Base-by-base conservation (phyloP, 2,329 filamentous ascomycete genomes). In the Beauveria australis region DNA sequence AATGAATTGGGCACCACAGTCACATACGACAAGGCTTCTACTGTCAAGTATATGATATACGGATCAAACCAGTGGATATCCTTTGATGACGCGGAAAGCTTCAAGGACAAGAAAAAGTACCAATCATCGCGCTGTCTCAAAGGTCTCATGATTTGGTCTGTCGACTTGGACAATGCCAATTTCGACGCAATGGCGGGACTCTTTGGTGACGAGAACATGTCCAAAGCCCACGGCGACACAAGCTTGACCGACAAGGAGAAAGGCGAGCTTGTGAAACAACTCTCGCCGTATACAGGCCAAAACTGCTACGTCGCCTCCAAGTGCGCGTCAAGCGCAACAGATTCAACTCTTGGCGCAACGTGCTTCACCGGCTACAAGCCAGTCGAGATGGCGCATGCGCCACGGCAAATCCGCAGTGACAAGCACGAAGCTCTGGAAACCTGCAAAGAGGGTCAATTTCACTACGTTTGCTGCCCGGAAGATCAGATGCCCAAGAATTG, bases 41-140 rank as follows among this genome's bases (percentile, higher is more conserved):
- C 67, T 5, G 67, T 73, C 48, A 75, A 74, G 63, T 68, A 72
- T 55, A 64, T 75, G 14, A 53, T 66, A 3, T 77, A 64, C 57
- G 66, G 70, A 18, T 56, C 56, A 3, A 57, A 72, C 26, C 73
- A 77, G 61, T 78, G 74, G 74, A 68, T 76, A 14, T 70, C 69
- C 1, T 77, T 71, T 58, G 74, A 78, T 60, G 66, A 70, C 47
- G 62, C 59, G 8, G 28, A 68, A 30, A 64, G 66, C 10, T 69
- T 64, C 26, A n/a, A 14, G 7, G 62, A 65, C 49, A 71, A 71
- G 53, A 60, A 61, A 12, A 62, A 62, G 5, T 61, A 56, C 16
- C 53, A 64, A 2, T 62, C 62, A 4, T 19, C 53, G 5, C 62
- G 62, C 12, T 70, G 67, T 49, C 44, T 70, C 14, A 44, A 33